Base-by-base conservation (phyloP, 495 filamentous ascomycete genomes). In the Penicillium odoratum region DNA sequence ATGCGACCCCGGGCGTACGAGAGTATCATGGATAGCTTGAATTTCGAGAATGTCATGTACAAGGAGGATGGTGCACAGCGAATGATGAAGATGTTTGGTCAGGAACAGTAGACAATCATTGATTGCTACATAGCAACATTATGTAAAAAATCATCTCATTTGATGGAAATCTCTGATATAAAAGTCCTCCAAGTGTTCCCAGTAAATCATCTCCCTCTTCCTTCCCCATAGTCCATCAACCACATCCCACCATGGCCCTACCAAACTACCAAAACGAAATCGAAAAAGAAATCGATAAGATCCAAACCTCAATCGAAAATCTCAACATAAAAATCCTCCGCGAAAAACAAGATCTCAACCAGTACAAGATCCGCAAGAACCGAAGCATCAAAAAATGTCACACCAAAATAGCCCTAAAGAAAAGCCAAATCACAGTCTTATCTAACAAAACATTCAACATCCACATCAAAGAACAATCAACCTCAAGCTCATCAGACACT, bases 1-100 rank as follows among this genome's bases (percentile, higher is more conserved):
- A 65, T 65, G 62, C 51, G 47, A 4, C 58, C 58, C 50, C 62
- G 56, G 2, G 62, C 51, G 7, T 48, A 49, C 2, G 58, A 59
- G 2, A 53, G 40, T 11, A 59, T 65, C 9, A 31, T 31, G 34
- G 51, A 58, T 38, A 44, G 55, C 9, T 51, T 65, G 7, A 51
- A 51, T 4, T 48, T 61, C 30, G 56, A 58, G 16, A 46, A 33
- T 0, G 46, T 59, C 40, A 58, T 65, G 42, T 65, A 54, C 7
- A 40, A 33, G 13, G 51, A 65, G 15, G 52, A 58, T 40, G 58
- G 55, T 5, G 51, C 48, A 3, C 33, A 54, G 30, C 50, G 31
- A 18, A 46, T 61, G 29, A 51, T 21, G 10, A 34, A 46, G 16
- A 43, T 53, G 50, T 31, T 53, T 25, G 21, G 13, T n/a, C 26